Conservation (phyloP, 2,329 filamentous ascomycete genomes). For the Ophiostoma sp. region DNA sequence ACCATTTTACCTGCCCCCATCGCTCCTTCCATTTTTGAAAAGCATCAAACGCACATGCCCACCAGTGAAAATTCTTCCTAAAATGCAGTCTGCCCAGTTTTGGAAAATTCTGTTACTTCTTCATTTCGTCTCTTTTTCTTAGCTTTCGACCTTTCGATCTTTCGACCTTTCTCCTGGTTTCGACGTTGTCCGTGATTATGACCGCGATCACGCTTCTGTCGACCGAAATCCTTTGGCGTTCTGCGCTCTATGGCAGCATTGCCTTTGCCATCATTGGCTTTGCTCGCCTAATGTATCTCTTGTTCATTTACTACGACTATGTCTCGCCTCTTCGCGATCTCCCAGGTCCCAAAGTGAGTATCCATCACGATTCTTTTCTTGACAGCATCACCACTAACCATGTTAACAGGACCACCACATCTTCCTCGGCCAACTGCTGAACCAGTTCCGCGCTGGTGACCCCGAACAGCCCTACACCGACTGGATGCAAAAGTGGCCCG, state of each 20-base stretch:
- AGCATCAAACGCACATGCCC: neutral
- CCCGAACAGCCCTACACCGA: slow-evolving; percentile 26
- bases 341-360: slow-evolving; percentile 6
- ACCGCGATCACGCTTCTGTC: neutral
- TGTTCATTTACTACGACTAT: slow-evolving; percentile 15
- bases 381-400: neutral
- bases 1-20: neutral
- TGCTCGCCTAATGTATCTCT: neutral
- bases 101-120: neutral
- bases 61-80: neutral
- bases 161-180: neutral
- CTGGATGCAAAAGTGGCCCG: slow-evolving; percentile 26
- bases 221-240: neutral
- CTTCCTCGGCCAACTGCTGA: slow-evolving; percentile 25
- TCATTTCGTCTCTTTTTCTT: neutral
- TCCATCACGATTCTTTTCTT: neutral
- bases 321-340: slow-evolving; percentile 22
- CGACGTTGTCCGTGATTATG: neutral
- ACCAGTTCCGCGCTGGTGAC: slow-evolving; percentile 21
- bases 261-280: neutral
- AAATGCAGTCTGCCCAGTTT: neutral
- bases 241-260: neutral
- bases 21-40: neutral
- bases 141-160: neutral
- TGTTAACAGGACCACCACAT: slow-evolving; percentile 25